phyloP scores from a whole-genome alignment of 352 stramenopile genomes.

The Phytophthora cajani region DNA sequence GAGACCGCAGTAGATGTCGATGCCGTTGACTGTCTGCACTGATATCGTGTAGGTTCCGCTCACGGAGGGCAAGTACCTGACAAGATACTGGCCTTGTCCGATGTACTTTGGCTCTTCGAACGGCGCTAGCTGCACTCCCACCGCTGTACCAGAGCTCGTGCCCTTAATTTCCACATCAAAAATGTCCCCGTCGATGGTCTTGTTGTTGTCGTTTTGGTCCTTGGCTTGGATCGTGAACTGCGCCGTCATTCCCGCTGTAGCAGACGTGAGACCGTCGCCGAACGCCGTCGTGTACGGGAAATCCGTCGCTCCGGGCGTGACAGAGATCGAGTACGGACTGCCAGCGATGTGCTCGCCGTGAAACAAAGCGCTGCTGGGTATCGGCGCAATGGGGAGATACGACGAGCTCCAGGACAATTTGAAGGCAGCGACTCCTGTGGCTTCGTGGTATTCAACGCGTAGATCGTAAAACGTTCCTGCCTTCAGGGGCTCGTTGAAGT shows the following conservation, averaged over 20 bases:
- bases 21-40: constrained; percentile 91
- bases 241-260: constrained; percentile 85
- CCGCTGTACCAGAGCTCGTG: constrained; percentile 17
- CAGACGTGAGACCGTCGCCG: constrained; percentile 73
- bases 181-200: constrained; percentile 75
- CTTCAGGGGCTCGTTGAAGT: constrained; percentile 74
- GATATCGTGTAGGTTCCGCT: constrained; percentile 91
- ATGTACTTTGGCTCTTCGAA: constrained; percentile 87
- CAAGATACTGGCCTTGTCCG: constrained; percentile 91
- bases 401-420: constrained; percentile 93
- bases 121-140: constrained; percentile 49
- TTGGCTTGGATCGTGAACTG: constrained; percentile 95
- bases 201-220: constrained; percentile 94
- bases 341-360: constrained; percentile 93
- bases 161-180: constrained; percentile 77
- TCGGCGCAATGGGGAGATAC: constrained; percentile 82
- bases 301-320: constrained; percentile 94
- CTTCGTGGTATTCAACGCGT: constrained; percentile 95
- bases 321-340: constrained; percentile 90
- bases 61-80: constrained; percentile 88
- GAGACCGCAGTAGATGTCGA: constrained; percentile 95
- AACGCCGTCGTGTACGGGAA: constrained; percentile 95
- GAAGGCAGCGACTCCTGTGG: constrained; percentile 89
- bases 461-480: constrained; percentile 92
- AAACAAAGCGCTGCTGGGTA: constrained; percentile 87